Conservation (phyloP, 1,284 basidiomycete species). For the Vanrija sp. region DNA sequence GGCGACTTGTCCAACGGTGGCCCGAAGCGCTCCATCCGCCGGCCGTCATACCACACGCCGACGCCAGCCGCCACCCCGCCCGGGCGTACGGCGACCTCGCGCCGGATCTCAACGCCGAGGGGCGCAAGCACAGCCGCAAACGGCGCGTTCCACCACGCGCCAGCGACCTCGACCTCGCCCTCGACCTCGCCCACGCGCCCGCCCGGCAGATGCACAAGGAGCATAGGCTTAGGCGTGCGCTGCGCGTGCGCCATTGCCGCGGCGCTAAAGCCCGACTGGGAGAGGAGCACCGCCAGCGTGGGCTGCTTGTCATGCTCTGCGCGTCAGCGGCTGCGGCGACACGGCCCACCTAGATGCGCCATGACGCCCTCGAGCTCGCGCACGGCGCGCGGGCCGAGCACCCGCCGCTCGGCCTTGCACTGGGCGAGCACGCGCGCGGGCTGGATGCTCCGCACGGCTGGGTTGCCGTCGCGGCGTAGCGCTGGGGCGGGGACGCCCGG, state of each 20-base stretch:
- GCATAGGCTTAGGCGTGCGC: slow-evolving; percentile 67
- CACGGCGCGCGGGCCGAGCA: slow-evolving; percentile 69
- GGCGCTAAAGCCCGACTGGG: slow-evolving; percentile 69
- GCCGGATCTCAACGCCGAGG: slow-evolving; percentile 5
- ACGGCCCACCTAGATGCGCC: slow-evolving; percentile 30
- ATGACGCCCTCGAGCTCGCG: slow-evolving; percentile 84
- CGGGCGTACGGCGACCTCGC: slow-evolving; percentile 1
- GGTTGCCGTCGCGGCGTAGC: not conserved
- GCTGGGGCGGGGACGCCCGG: not conserved
- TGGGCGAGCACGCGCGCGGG: slow-evolving; percentile 75
- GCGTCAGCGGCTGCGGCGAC: not conserved
- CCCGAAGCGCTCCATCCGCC: slow-evolving; percentile 11
- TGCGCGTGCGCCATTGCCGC: slow-evolving; percentile 63
- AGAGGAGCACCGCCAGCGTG: slow-evolving; percentile 66
- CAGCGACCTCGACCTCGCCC: not conserved
- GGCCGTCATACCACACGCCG: slow-evolving; percentile 12
- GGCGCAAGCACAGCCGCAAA: not conserved
- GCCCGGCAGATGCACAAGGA: slow-evolving; percentile 69
- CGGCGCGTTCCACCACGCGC: slow-evolving; percentile 14
- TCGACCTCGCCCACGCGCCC: slow-evolving; percentile 9
- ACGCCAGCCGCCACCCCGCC: not conserved
- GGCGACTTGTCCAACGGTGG: not conserved
- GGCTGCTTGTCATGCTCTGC: slow-evolving; percentile 9
- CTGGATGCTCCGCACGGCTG: slow-evolving; percentile 5
- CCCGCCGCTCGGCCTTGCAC: slow-evolving; percentile 83